phyloP scores from a whole-genome alignment of 139 green algal genomes.

The Chlamydomonas schloesseri region DNA sequence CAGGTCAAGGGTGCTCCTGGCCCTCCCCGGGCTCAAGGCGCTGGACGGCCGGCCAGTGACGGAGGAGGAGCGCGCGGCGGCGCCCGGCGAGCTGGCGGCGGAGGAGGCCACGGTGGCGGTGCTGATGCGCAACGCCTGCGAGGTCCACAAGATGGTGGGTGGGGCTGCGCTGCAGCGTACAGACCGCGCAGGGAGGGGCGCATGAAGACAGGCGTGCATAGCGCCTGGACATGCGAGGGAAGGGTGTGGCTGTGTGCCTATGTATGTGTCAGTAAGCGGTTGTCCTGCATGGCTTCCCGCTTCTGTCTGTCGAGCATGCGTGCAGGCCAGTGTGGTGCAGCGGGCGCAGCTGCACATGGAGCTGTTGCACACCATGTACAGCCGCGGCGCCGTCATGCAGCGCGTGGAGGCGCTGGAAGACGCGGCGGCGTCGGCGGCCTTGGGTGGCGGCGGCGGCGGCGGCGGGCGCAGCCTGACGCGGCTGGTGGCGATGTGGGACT shows the following conservation, averaged over 20 bases:
- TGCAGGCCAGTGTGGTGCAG: slow-evolving; percentile 62
- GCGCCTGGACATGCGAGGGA: too few species aligned
- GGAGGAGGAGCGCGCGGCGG: slow-evolving; percentile 59
- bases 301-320: too few species aligned
- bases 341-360: slow-evolving; percentile 75
- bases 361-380: slow-evolving; percentile 63
- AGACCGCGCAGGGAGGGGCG: too few species aligned
- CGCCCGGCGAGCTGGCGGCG: slow-evolving; percentile 51
- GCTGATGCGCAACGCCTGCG: slow-evolving; percentile 76
- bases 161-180: not conserved
- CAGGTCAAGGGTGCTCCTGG: slow-evolving; percentile 57
- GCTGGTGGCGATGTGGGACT: slow-evolving; percentile 81
- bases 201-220: too few species aligned
- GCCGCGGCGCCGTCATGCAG: slow-evolving; percentile 8
- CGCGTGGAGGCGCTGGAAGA: slow-evolving; percentile 1
- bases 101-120: slow-evolving; percentile 72
- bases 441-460: not conserved
- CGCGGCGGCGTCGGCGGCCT: not conserved
- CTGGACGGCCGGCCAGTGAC: slow-evolving; percentile 74
- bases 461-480: slow-evolving; percentile 26
- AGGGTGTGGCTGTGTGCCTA: too few species aligned
- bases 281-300: too few species aligned
- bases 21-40: slow-evolving; percentile 55
- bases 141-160: slow-evolving; percentile 81
- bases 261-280: too few species aligned